Base-by-base conservation (phyloP, 257 asterid genomes). In the Linaria vulgaris region DNA sequence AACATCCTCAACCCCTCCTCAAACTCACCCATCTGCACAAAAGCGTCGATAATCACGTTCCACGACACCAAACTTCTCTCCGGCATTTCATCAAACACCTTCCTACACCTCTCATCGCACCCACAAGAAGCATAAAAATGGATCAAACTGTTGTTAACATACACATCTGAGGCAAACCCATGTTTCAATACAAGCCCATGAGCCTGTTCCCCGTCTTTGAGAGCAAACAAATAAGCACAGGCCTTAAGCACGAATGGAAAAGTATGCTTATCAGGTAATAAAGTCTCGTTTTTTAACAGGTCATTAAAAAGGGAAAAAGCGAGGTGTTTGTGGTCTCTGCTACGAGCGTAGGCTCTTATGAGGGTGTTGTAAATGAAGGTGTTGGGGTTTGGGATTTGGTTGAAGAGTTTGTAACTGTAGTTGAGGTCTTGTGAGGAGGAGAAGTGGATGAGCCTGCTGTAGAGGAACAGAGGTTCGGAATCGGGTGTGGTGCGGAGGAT, bases 101-200 rank as follows among this genome's bases (percentile, higher is more conserved):
- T 70, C 44, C 68, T 62, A 10, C 88, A 84, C 74, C 72, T 64
- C 34, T 79, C 66, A 27, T 68, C 53, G 54, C 77, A 68, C 49
- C 95, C 96, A n/a, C 97, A 81, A 10, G 95, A 78, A 0, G 85
- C 76, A 49, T 90, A 90, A 44, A 87, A 83, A 80, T 90, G 96
- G 24, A 85, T 75, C 87, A 87, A 83, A 60, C 97, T 90, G 65
- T 90, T 90, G 76, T 71, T 85, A 45, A 76, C 69, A 69, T 87
- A 87, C 21, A 90, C 77, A 76, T 87, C 97, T 3, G 82, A 71
- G 5, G 51, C 82, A 46, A 80, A 75, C 59, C 96, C 92, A 67
- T 71, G 83, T 61, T 90, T 90, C 78, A 85, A 46, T 46, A 69
- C 74, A 2, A 74, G 90, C 1, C 80, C 87, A 61, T 87, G 96